Base-by-base conservation (phyloP, 352 stramenopile species). In the Plasmopara muralis region DNA sequence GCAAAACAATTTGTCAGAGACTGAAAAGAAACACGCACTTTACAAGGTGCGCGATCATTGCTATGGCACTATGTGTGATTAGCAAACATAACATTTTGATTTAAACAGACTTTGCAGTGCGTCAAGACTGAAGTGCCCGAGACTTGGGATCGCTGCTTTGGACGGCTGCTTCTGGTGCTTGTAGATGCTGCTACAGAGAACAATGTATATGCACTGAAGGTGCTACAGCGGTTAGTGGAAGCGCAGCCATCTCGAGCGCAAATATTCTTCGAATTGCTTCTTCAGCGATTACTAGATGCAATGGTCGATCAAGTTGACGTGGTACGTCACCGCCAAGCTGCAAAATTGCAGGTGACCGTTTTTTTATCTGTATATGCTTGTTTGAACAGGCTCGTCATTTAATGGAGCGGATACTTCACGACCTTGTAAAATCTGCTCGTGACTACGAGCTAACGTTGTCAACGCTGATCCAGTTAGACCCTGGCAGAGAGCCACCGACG, bases 191-290 rank as follows among this genome's bases (percentile, higher is more conserved):
- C 65, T 1, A 72, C 61, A 7, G 71, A 83, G 12, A 68, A 69
- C 1, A 68, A 83, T 29, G 55, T 71, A 9, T 68, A 68, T 14
- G 74, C 74, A 0, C 56, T 88, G n/a, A 80, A 78, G 15, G 67
- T 86, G 38, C 43, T 89, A 0, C 62, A 77, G 35, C 56, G 54
- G 10, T 51, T 89, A 14, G 60, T 89, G 6, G 47, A 66, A 35
- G 48, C 53, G 14, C 74, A 84, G 29, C 52, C 62, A 10, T 50
- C 54, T 31, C 77, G 71, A 6, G 62, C 66, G 0, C 58, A 85
- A 47, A 64, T 70, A 47, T 85, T 77, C 56, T 69, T 81, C 30
- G 66, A 84, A 31, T 57, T 74, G n/a, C 74, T 89, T 51, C 51
- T 87, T 14, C 48, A 77, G 28, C 72, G 74, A 3, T 62, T 90